phyloP scores from a whole-genome alignment of 1,284 basidiomycete genomes.

The Trametes hirsuta region DNA sequence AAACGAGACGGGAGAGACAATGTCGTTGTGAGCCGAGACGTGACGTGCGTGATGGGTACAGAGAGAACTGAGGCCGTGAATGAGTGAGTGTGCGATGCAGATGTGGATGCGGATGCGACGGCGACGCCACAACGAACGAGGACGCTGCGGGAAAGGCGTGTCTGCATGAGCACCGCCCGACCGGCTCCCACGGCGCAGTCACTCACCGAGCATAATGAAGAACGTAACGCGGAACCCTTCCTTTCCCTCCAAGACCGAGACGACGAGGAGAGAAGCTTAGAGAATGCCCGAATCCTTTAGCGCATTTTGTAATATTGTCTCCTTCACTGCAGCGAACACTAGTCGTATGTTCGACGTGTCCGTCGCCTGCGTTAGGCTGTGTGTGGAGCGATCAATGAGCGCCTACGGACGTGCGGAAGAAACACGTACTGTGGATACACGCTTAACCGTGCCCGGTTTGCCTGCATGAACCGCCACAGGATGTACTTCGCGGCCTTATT shows the following conservation, averaged over 20 bases:
- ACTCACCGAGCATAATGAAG: conserved; percentile 17
- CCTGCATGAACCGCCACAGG: conserved; percentile 96
- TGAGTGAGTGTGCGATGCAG: conserved; percentile 8
- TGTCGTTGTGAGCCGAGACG: conserved; percentile 13
- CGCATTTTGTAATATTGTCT: conserved; percentile 93
- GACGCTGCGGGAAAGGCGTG: neutral
- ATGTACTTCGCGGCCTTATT: conserved; percentile 99
- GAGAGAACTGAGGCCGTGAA: neutral
- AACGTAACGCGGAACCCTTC: conserved; percentile 6
- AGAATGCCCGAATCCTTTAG: conserved; percentile 84
- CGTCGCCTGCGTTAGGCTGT: conserved; percentile 78
- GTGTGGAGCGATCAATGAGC: conserved; percentile 6
- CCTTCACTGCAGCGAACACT: conserved; percentile 96
- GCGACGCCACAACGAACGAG: conserved; percentile 7
- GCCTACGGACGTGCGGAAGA: neutral
- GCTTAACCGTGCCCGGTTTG: conserved; percentile 85
- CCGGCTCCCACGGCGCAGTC: neutral
- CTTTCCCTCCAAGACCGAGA: neutral
- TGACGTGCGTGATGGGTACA: conserved; percentile 8
- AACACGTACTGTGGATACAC: conserved; percentile 89
- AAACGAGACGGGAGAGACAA: conserved; percentile 1
- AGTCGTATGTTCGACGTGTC: conserved; percentile 85
- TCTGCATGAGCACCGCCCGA: neutral
- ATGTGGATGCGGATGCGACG: conserved; percentile 13
- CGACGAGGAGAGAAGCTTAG: conserved; percentile 23